Conservation (phyloP, 2,329 filamentous ascomycete genomes). For the Phaeosphaeriaceae sp. region DNA sequence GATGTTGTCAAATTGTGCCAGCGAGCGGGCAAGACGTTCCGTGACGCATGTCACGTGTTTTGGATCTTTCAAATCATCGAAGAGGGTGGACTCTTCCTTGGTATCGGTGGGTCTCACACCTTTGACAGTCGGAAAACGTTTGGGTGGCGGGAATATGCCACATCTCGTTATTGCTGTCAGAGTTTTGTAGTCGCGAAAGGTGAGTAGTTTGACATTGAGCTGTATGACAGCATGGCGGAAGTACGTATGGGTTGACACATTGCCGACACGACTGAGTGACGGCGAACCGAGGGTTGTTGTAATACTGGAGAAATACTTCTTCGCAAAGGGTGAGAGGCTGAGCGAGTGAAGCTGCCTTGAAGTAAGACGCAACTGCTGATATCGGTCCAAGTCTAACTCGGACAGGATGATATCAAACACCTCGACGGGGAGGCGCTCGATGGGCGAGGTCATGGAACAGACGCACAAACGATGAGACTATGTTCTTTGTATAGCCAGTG, state of each 20-base stretch:
- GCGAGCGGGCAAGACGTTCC: slow-evolving; percentile 25
- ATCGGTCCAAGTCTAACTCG: slow-evolving; percentile 22
- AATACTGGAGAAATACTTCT: slow-evolving; percentile 28
- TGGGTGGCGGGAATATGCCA: slow-evolving; percentile 36
- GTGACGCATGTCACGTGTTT: slow-evolving; percentile 24
- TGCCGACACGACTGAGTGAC: slow-evolving; percentile 31
- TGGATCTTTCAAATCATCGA: slow-evolving; percentile 25
- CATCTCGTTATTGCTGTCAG: slow-evolving; percentile 29
- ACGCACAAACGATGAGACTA: background rate
- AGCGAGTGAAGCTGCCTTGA: slow-evolving; percentile 31
- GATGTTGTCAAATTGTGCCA: slow-evolving; percentile 26
- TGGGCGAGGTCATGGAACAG: slow-evolving; percentile 27
- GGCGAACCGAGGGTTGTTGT: slow-evolving; percentile 32
- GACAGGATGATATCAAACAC: slow-evolving; percentile 33
- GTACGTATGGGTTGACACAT: slow-evolving; percentile 22
- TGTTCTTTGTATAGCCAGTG: background rate
- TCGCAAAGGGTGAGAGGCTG: slow-evolving; percentile 29
- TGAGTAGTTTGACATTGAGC: slow-evolving; percentile 35
- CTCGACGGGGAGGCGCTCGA: slow-evolving; percentile 40
- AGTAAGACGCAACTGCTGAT: slow-evolving; percentile 30
- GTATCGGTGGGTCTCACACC: slow-evolving; percentile 25
- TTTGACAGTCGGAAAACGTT: slow-evolving; percentile 31
- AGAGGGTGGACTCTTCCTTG: slow-evolving; percentile 27
- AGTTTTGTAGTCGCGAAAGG: slow-evolving; percentile 29
- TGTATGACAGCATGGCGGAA: slow-evolving; percentile 24